Evolutionary conservation across 768 basidiomycete genomes (phyloP), one percentile per base, ranked within the genome.

Genomic region (Russula virescens): DNA sequence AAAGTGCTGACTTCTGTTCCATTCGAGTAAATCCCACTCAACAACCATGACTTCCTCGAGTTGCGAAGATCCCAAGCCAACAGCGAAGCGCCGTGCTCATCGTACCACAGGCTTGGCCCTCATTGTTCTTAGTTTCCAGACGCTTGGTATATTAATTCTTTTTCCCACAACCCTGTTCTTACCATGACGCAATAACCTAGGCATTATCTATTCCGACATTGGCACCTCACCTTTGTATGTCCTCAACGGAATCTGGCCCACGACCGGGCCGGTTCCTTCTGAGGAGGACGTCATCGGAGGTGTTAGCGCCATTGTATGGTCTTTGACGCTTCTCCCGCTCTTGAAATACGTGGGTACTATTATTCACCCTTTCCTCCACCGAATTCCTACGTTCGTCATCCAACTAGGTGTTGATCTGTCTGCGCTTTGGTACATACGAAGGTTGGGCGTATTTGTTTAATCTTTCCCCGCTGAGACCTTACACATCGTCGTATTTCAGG

Each of bases 211-310:
- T 66, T 74, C 73, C 23, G 79, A 80, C 61, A 77, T 77, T 54
- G 79, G 85, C 7, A 86, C 85, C 0, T 84, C 82, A 0, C 84
- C 86, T 0, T 70, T 87, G 16, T 88, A 88, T 70, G 81, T 83
- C 3, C 70, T 87, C 31, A 86, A 86, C 68, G 85, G 85, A 10
- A 80, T 88, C 16, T 88, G 83, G 81, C 77, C 83, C 2, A 43
- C 80, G 1, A 58, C 67, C 5, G 81, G 80, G 0, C 75, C 77
- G 16, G 69, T 75, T 0, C 86, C 86, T 0, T 72, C 79, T 0
- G 66, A 74, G 56, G 86, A 89, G 62, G 86, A 87, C 68, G 72
- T 86, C 18, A 81, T 89, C 55, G 86, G 86, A 0, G 81, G 80
- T 5, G 65, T 87, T 50, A 82, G 80, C 61, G 83, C 84, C 21